Conservation (phyloP, 2,329 filamentous ascomycete species). For the Fusarium pseudoanthophilum region DNA sequence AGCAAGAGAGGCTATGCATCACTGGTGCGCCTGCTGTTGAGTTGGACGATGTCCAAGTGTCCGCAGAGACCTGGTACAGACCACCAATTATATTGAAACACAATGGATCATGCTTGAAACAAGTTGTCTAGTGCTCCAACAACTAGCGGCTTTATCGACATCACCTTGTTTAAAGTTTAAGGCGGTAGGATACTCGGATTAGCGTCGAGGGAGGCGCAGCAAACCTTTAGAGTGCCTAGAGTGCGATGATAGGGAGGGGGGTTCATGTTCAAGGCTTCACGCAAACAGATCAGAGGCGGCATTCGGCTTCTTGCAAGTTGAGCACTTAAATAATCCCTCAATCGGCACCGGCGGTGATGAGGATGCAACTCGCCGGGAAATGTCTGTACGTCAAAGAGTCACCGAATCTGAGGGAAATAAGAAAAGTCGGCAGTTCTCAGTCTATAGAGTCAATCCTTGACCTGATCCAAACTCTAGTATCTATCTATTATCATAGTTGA, state of each 20-base stretch:
- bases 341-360: too few species aligned
- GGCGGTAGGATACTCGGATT: not conserved
- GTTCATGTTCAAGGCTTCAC: not conserved
- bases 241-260: too few species aligned
- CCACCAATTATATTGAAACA: not conserved
- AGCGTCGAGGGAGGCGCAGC: not conserved
- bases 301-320: too few species aligned
- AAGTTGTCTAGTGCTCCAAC: not conserved
- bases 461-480: accelerated
- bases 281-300: not conserved
- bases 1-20: not conserved
- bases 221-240: not conserved
- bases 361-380: too few species aligned
- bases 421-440: not conserved
- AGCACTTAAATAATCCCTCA: too few species aligned
- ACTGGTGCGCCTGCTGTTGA: not conserved
- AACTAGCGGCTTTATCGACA: not conserved
- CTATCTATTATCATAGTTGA: not conserved
- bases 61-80: not conserved
- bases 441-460: not conserved
- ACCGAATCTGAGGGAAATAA: too few species aligned
- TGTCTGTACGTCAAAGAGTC: not conserved
- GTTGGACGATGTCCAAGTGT: not conserved
- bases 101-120: not conserved
- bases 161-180: not conserved